phyloP scores from a whole-genome alignment of 176 grass and related monocot genomes.

The Dendrocalamus sinicus region DNA sequence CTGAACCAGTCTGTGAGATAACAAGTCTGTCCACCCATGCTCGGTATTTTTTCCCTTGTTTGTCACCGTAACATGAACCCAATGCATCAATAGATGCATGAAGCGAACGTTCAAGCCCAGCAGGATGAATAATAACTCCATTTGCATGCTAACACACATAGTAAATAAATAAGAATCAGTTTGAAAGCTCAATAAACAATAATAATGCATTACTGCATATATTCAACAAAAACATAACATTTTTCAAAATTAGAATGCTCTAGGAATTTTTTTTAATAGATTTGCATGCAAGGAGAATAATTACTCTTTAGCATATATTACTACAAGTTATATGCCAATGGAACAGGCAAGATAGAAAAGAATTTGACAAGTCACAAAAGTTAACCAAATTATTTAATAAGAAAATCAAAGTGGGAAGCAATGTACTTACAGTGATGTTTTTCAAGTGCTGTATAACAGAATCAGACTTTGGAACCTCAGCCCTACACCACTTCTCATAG shows the following conservation, averaged over 20 bases:
- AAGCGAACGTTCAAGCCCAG: slow-evolving; percentile 63
- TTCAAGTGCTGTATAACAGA: slow-evolving; percentile 58
- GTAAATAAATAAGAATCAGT: slow-evolving; percentile 30
- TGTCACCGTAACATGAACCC: slow-evolving; percentile 67
- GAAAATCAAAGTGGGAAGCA: slow-evolving; percentile 16
- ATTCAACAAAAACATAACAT: background rate
- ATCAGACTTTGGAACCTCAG: slow-evolving; percentile 66
- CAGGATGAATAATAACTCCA: slow-evolving; percentile 69
- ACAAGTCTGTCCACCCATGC: slow-evolving; percentile 80
- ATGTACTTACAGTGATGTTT: slow-evolving; percentile 63
- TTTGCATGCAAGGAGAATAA: background rate
- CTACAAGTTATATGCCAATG: background rate
- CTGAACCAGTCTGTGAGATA: slow-evolving; percentile 62
- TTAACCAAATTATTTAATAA: slow-evolving; percentile 1
- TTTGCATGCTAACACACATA: slow-evolving; percentile 53
- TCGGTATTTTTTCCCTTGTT: slow-evolving; percentile 65
- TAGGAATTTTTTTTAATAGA: background rate
- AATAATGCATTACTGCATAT: background rate
- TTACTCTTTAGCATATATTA: slow-evolving; percentile 9
- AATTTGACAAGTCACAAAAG: slow-evolving; percentile 11
- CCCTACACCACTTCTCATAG: slow-evolving; percentile 79
- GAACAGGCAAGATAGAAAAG: background rate
- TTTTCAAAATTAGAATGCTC: background rate
- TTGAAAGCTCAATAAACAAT: slow-evolving; percentile 1
- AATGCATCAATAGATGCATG: slow-evolving; percentile 61